Percentiles rank a stretch among this genome's conserved stretches.
These are phyloP conservation scores for Penicillium cinerascens DNA, from an alignment of 495 filamentous ascomycete species.

Conservation along the genomic window DNA sequence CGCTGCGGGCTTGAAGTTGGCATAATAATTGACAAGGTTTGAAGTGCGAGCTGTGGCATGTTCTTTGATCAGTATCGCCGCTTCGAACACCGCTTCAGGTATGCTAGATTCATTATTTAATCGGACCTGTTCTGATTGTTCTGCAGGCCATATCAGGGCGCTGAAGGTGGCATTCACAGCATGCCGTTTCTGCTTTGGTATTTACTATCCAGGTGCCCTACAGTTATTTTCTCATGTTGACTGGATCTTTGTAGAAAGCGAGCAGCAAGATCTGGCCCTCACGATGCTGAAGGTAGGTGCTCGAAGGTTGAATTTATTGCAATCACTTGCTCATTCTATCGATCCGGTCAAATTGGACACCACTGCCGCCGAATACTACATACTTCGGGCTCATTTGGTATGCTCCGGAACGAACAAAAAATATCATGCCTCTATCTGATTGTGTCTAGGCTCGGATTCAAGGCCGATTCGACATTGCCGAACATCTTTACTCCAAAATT, in stretches of 20 bases:
- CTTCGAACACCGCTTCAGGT: background rate
- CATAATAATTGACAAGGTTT: too few species aligned
- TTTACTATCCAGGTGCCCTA: too few species aligned
- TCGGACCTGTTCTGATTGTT: background rate
- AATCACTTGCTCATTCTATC: constrained; percentile 29
- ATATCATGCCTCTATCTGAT: background rate
- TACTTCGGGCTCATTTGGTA: constrained; percentile 66
- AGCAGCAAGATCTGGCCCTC: constrained; percentile 52
- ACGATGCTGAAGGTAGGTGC: constrained; percentile 62
- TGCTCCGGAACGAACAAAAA: constrained; percentile 7
- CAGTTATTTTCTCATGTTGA: background rate
- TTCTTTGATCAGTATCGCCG: background rate
- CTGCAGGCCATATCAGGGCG: constrained; percentile 50
- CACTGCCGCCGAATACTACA: constrained; percentile 56
- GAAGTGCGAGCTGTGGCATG: too few species aligned
- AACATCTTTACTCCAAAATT: constrained; percentile 67
- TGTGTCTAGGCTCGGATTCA: constrained; percentile 64
- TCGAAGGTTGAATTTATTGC: constrained; percentile 55
- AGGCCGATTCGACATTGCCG: constrained; percentile 67
- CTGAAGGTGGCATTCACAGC: constrained; percentile 66
- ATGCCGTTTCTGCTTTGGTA: constrained; percentile 20
- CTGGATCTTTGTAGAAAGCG: constrained; percentile 37
- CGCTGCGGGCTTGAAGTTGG: background rate
- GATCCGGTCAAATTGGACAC: constrained; percentile 7
- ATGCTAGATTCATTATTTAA: background rate